Conservation (phyloP, 148 eudicot species). For the Mesembryanthemum crystallinum region DNA sequence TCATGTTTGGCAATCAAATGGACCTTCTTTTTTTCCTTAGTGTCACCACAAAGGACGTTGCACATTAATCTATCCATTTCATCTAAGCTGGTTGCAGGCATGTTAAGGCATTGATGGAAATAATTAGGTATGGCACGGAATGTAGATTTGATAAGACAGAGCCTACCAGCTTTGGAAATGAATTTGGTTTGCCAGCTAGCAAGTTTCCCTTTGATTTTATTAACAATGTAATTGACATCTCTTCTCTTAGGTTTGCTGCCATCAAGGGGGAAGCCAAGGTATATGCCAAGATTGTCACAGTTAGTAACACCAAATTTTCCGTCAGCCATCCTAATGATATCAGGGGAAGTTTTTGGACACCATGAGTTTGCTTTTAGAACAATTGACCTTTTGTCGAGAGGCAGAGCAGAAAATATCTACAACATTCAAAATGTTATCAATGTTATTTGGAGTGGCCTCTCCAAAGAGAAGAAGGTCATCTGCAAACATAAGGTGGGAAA, state of each 20-base stretch:
- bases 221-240: background rate
- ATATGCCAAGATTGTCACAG: background rate
- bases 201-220: background rate
- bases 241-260: background rate
- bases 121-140: background rate
- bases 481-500: background rate
- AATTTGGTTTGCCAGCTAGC: background rate
- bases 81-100: no score
- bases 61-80: no score
- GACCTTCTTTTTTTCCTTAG: no score
- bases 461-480: conserved; percentile 3
- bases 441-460: background rate
- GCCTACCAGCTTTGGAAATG: conserved; percentile 3
- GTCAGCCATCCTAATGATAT: no score
- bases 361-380: background rate
- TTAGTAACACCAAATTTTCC: background rate
- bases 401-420: background rate
- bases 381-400: background rate
- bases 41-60: no score
- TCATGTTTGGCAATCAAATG: no score
- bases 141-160: background rate
- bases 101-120: no score
- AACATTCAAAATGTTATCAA: background rate
- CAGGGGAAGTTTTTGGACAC: background rate
- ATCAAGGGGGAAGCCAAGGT: background rate